Base-by-base conservation (phyloP, 441 rosid genomes). In the Bocquillonia castaneifolia region DNA sequence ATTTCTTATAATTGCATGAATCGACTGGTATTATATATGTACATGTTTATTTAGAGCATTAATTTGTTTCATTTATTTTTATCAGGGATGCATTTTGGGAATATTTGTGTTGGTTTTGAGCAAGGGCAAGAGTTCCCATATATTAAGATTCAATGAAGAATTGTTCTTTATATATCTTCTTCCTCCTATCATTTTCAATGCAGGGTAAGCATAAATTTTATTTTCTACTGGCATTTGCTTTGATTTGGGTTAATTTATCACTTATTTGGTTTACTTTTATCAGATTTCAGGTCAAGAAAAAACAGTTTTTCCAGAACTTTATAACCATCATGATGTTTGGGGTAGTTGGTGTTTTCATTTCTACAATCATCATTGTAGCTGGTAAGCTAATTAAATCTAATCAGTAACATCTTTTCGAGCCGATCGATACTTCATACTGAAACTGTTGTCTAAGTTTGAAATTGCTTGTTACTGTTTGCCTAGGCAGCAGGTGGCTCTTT, bases 161-260 rank as follows among this genome's bases (percentile, higher is more conserved):
- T 74, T 91, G 65, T 93, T 93, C 90, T 93, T 93, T 74, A 81
- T 93, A 42, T 93, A 93, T 68, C 94, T 93, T 73, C 97, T 93
- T 80, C 97, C 98, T 20, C 98, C 98, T 0, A 93, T 93, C 22
- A 93, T 93, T 66, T 93, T 93, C 80, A 93, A 90, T 81, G 98
- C 97, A 42, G 98, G 98, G 98, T 93, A 77, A 67, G 74, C 23
- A 23, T 54, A 28, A 1, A 10, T 32, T 9, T 28, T 0, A 9
- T 10, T 23, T 12, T 10, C 23, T 39, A 32, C 40, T 59, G 61
- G 59, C 25, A 48, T 23, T 58, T 9, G 20, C 10, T 13, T 4
- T 20, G 36, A 23, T 39, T 22, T 2, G 8, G 20, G 22, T 28
- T 25, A 17, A 64, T 59, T n/a, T 1, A 25, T 26, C 34, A 31